phyloP scores from a whole-genome alignment of 371 early-diverging fungal species.

The Mortierella sp. region DNA sequence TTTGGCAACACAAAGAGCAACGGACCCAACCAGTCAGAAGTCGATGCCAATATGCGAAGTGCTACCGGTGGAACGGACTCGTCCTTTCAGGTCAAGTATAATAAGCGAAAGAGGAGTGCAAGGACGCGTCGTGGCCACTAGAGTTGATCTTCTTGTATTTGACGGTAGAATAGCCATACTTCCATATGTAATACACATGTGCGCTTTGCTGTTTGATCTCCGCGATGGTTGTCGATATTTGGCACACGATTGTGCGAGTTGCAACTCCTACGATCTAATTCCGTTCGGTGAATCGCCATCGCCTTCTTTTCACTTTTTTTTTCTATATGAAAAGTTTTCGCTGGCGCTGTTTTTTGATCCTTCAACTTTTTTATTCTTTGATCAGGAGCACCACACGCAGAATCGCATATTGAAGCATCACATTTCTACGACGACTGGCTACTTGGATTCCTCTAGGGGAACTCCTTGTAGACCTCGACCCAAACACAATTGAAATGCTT shows the following conservation, averaged over 20 bases:
- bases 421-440: constrained; percentile 52
- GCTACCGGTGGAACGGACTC: constrained; percentile 27
- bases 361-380: constrained; percentile 38
- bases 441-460: background rate
- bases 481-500: constrained; percentile 55
- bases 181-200: background rate
- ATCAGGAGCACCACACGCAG: constrained; percentile 55
- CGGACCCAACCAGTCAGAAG: constrained; percentile 25
- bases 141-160: background rate
- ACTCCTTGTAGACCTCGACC: constrained; percentile 21
- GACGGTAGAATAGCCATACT: background rate
- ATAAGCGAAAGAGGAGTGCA: constrained; percentile 16
- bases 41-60: constrained; percentile 29
- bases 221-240: no score
- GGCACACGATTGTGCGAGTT: background rate
- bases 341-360: constrained; percentile 5
- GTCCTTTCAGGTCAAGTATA: constrained; percentile 5
- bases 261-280: background rate
- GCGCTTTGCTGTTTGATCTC: no score
- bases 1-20: constrained; percentile 44
- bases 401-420: constrained; percentile 58
- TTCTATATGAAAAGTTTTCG: background rate
- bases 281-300: background rate
- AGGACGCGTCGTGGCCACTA: background rate
- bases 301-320: no score